phyloP scores from a whole-genome alignment of 306 rosid species.

The Sophora flavescens region DNA sequence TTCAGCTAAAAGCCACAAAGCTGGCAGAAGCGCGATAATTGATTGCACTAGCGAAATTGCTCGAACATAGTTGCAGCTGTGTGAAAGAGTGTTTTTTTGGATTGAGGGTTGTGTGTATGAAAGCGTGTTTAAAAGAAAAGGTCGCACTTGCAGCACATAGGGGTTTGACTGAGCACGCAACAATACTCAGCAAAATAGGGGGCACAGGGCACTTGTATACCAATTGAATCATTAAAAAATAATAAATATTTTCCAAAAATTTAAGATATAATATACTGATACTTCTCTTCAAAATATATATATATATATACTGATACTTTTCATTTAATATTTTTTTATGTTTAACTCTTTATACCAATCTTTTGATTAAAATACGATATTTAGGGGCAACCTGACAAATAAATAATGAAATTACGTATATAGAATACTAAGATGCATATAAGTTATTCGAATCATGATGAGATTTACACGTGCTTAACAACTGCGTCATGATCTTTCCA shows the following conservation, averaged over 20 bases:
- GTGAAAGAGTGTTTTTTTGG: slow-evolving; percentile 25
- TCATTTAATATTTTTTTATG: no score
- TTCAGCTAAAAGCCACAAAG: slow-evolving; percentile 5
- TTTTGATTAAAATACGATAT: neutral
- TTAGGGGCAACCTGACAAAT: neutral
- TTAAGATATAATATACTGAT: no score
- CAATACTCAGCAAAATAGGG: neutral
- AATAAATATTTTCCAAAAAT: no score
- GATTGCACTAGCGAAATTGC: neutral
- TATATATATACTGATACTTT: no score
- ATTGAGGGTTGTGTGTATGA: no score
- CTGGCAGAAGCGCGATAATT: neutral
- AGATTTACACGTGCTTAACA: neutral
- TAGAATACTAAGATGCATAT: neutral
- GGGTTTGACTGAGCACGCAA: neutral
- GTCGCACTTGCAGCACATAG: neutral
- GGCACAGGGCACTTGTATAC: no score
- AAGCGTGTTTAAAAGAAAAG: slow-evolving; percentile 6
- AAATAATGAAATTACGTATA: neutral
- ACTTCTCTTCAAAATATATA: no score
- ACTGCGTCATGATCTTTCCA: neutral
- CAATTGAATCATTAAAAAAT: no score
- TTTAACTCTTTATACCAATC: neutral
- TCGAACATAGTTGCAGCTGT: neutral
- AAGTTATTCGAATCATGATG: neutral